Evolutionary conservation across 2,329 filamentous ascomycete species (phyloP).

Genomic region (Scedosporium apiospermum): DNA sequence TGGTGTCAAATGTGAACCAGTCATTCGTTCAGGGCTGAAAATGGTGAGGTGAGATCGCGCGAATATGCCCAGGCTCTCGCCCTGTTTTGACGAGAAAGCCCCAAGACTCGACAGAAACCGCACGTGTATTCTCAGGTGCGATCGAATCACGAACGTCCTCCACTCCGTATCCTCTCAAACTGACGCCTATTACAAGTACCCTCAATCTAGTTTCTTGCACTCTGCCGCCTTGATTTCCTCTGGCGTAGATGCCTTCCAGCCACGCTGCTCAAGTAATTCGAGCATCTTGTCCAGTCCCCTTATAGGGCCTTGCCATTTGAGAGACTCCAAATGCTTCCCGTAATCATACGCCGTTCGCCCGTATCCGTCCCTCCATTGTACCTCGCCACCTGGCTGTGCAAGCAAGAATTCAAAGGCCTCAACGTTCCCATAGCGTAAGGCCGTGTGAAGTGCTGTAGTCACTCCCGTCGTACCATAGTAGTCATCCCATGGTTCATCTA

Average conservation of each 20-base stretch:
- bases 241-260: neutral
- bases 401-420: neutral
- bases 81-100: no score
- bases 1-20: no score
- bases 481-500: neutral
- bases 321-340: neutral
- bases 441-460: neutral
- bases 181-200: no score
- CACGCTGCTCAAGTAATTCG: neutral
- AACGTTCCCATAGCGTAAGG: neutral
- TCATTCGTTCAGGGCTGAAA: no score
- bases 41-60: no score
- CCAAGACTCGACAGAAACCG: no score
- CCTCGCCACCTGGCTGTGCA: neutral
- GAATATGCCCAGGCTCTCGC: no score
- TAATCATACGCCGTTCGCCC: neutral
- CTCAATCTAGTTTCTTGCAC: neutral
- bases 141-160: no score
- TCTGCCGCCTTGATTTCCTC: neutral
- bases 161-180: no score
- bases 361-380: neutral
- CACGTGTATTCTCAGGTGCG: no score
- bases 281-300: neutral
- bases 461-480: neutral
- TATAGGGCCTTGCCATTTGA: neutral